Evolutionary conservation across 345 rosid species (phyloP), one percentile per base, ranked within the genome.

Genomic region (Gossypium stocksii): DNA sequence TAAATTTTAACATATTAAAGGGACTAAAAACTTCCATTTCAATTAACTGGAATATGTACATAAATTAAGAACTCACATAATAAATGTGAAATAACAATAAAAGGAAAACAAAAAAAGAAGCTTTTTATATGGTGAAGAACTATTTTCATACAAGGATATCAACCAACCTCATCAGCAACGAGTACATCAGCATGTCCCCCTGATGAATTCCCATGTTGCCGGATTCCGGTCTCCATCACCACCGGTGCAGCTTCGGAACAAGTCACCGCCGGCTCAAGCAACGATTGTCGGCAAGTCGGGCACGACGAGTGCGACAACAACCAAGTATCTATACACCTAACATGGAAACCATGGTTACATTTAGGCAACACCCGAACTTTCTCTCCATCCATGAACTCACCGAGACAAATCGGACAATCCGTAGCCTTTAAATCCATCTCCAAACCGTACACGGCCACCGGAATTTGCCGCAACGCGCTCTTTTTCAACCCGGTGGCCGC

Each of bases 341-440:
- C 91, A 76, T 90, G 95, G 68, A 90, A 88, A 63, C 92, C 89
- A 73, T 90, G 95, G 74, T 81, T 80, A 80, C 95, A 90, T 76
- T 77, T 87, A 1, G 95, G 91, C 83, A 90, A 80, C 53, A 90
- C 90, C 79, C 91, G 77, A 57, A 90, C 82, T 79, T 83, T 88
- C 62, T 90, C 92, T 22, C 92, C 91, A 7, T 88, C 90, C 79
- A 71, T 65, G 73, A 90, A 90, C 29, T 90, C 95, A 29, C 83
- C 95, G 1, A 90, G 87, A 79, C 95, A 90, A 71, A 90, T 90
- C 52, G 91, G 82, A 76, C 95, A 88, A 77, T 90, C 95, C 1
- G 90, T 88, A 7, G 84, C 86, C 52, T 79, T 86, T 45, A 88
- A 82, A 58, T 82, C 74, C 6, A 78, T 70, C 25, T 80, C 89